Percentiles rank a stretch among this genome's conserved stretches.
These are phyloP conservation scores for Xylaria acuta DNA, from an alignment of 495 filamentous ascomycete species.

Conservation along the genomic window DNA sequence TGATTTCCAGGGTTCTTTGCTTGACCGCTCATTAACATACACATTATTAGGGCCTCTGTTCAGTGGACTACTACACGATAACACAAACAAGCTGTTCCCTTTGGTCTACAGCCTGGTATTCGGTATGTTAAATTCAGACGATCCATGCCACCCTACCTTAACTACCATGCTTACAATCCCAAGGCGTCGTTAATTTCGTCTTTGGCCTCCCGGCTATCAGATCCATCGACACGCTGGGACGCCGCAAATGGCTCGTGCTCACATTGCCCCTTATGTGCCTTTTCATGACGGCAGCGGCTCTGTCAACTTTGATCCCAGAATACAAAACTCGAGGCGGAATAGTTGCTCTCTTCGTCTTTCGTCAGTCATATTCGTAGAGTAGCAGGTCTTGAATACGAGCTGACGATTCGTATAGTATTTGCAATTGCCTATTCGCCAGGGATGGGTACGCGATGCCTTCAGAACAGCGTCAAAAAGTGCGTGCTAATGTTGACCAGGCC, in stretches of 20 bases:
- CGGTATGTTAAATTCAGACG: slow-evolving; percentile 27
- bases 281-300: slow-evolving; percentile 49
- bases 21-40: not conserved
- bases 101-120: slow-evolving; percentile 37
- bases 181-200: slow-evolving; percentile 71
- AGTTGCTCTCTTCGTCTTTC: slow-evolving; percentile 36
- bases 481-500: slow-evolving; percentile 29
- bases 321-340: slow-evolving; percentile 12
- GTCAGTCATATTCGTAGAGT: slow-evolving; percentile 24
- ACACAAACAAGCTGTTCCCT: slow-evolving; percentile 11
- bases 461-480: not conserved
- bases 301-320: slow-evolving; percentile 27
- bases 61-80: slow-evolving; percentile 18
- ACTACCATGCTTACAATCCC: not conserved
- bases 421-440: slow-evolving; percentile 44
- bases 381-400: not conserved
- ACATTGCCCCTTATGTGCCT: slow-evolving; percentile 75
- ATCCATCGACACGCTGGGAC: slow-evolving; percentile 77
- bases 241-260: slow-evolving; percentile 71
- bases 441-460: slow-evolving; percentile 30
- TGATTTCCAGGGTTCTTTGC: not conserved
- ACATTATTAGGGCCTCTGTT: slow-evolving; percentile 31
- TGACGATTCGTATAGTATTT: slow-evolving; percentile 33
- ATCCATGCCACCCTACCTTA: not conserved
- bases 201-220: slow-evolving; percentile 74